Evolutionary conservation across 371 early-diverging fungal species (phyloP), one percentile per base, ranked within the genome.

Genomic region (Rozella allomycis): DNA sequence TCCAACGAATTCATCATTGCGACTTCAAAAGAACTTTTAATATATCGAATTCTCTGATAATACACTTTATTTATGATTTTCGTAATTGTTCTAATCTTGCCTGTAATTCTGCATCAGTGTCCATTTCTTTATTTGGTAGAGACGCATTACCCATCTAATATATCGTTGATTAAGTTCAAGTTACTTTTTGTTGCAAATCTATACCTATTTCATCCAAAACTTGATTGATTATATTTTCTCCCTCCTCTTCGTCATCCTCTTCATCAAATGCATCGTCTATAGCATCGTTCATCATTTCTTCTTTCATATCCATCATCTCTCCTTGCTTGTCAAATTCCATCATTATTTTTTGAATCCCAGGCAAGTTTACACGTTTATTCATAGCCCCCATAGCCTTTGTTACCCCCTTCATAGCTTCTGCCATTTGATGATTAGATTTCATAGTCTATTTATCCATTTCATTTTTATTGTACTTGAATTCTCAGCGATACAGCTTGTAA

Each of bases 271-370:
- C 79, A 46, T 84, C 88, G 39, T 94, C 90, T 34, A 94, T 83
- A 11, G 80, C 81, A 42, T 94, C 94, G 27, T 75, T 75, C 84
- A 93, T 85, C 80, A 93, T 77, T 43, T 86, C 88, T 35, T 84
- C 85, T 57, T 90, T 90, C 88, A 94, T 87, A 46, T 94, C 87
- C 90, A 94, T 85, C 45, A 82, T 52, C 44, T 85, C 90, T 21
- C 67, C 65, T 55, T 94, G 86, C 47, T 58, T 64, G 47, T 90
- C 88, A 58, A 91, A 94, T 25, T 91, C 86, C 79, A 82, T 78
- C 82, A 91, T 85, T 30, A 94, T 87, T 40, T 78, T 74, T 31
- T 78, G 74, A 23, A 94, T 78, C 26, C 70, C 72, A 3, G 88
- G 91, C 28, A 94, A 52, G 52, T 94, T 88, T 67, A 91, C 73